Evolutionary conservation across 306 rosid genomes (phyloP).

Genomic region (Chamaecrista fasciculata): DNA sequence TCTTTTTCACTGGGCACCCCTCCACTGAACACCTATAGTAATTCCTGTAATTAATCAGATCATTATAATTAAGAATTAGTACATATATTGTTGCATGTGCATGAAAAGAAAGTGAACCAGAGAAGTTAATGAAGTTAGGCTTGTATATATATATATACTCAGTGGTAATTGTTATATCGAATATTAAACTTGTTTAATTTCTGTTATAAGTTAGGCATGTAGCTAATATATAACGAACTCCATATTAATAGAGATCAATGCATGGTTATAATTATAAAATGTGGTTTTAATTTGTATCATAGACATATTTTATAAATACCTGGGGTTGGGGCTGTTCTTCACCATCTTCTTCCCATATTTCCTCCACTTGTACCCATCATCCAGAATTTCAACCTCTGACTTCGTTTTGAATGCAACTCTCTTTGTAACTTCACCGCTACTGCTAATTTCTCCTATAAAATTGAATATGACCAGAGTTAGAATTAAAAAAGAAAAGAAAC

Average conservation of each 20-base stretch:
- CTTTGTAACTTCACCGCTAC: conserved; percentile 31
- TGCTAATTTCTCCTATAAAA: conserved; percentile 35
- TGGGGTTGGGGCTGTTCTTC: conserved; percentile 89
- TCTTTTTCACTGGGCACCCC: conserved; percentile 78
- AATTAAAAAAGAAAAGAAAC: neutral
- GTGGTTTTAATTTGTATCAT: no score
- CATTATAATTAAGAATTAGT: neutral
- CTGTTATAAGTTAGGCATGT: no score
- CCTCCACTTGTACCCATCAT: conserved; percentile 92
- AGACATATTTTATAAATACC: conserved; percentile 36
- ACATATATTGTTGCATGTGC: neutral
- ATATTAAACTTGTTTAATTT: no score
- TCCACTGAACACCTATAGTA: conserved; percentile 74
- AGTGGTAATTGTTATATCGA: no score
- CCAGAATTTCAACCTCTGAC: conserved; percentile 73
- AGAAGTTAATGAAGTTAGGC: neutral
- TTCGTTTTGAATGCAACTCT: conserved; percentile 68
- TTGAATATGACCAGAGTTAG: neutral
- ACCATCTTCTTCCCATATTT: conserved; percentile 95
- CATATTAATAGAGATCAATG: no score
- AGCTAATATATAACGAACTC: no score
- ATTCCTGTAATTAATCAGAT: conserved; percentile 49
- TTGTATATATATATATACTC: no score
- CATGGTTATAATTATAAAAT: no score
- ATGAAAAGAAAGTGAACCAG: neutral